Conservation (phyloP, 768 basidiomycete species). For the Termitomyces sp. region DNA sequence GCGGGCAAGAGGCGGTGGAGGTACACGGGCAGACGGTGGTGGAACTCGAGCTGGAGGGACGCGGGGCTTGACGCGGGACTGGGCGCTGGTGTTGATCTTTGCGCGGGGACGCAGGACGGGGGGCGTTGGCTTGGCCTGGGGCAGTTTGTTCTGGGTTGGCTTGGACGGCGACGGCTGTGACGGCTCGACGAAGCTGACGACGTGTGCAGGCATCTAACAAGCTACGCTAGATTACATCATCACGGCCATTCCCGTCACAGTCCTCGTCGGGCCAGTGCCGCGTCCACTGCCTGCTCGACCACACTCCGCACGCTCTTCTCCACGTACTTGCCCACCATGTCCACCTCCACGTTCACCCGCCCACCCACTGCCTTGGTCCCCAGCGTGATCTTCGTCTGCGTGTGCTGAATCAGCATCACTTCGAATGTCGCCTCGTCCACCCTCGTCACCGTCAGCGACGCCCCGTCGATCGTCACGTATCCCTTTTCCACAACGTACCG, state of each 20-base stretch:
- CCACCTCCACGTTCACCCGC: constrained; percentile 92
- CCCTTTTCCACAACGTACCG: constrained; percentile 91
- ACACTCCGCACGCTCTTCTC: constrained; percentile 72
- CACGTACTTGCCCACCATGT: constrained; percentile 92
- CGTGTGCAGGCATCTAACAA: neutral
- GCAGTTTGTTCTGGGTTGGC: no score
- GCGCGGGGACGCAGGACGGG: constrained; percentile 43
- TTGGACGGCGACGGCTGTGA: no score
- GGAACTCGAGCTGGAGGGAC: neutral
- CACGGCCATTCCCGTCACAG: constrained; percentile 25
- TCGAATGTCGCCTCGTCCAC: constrained; percentile 74
- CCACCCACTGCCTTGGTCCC: constrained; percentile 68
- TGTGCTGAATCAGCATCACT: constrained; percentile 95
- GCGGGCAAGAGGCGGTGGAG: constrained; percentile 41
- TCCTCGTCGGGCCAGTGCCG: constrained; percentile 42
- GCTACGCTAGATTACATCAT: constrained; percentile 1
- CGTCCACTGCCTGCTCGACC: constrained; percentile 57
- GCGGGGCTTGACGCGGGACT: constrained; percentile 1
- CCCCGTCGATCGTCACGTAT: constrained; percentile 90
- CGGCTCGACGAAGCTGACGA: neutral
- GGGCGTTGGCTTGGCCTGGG: constrained; percentile 18
- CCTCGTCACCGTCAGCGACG: constrained; percentile 84
- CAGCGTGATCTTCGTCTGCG: constrained; percentile 83
- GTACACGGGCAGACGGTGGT: constrained; percentile 37
- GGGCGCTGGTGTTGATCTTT: constrained; percentile 55